These are phyloP conservation scores for Ophiocordyceps camponoti-saundersi DNA, from an alignment of 2,329 filamentous ascomycete genomes.

Conservation along the genomic window DNA sequence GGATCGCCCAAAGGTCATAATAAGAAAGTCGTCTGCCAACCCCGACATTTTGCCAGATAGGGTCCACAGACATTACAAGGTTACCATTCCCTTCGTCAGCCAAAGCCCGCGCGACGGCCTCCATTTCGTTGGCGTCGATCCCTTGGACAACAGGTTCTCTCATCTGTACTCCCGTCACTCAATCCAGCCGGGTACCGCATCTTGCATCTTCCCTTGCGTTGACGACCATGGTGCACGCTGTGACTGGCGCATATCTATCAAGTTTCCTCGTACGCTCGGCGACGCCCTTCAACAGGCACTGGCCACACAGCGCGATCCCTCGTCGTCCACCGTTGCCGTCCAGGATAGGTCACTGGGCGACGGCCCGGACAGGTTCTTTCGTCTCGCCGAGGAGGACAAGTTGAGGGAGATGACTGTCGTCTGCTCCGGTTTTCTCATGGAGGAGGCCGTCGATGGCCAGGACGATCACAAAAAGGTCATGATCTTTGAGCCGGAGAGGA, in stretches of 20 bases:
- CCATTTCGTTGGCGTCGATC: slow-evolving; percentile 77
- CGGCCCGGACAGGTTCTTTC: slow-evolving; percentile 20
- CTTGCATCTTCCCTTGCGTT: slow-evolving; percentile 82
- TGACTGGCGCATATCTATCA: slow-evolving; percentile 78
- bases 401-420: slow-evolving; percentile 77
- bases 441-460: slow-evolving; percentile 60
- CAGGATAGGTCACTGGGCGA: slow-evolving; percentile 21
- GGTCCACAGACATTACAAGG: slow-evolving; percentile 28
- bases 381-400: slow-evolving; percentile 61
- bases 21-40: slow-evolving; percentile 23
- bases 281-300: slow-evolving; percentile 45
- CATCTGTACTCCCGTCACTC: slow-evolving; percentile 83
- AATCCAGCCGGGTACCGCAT: slow-evolving; percentile 60
- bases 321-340: slow-evolving; percentile 6
- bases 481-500: slow-evolving; percentile 60
- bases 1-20: slow-evolving; percentile 23
- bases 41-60: slow-evolving; percentile 13
- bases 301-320: slow-evolving; percentile 20
- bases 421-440: slow-evolving; percentile 76
- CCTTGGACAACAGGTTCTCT: slow-evolving; percentile 66
- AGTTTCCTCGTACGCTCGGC: slow-evolving; percentile 70
- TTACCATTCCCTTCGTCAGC: slow-evolving; percentile 60
- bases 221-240: slow-evolving; percentile 71
- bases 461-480: slow-evolving; percentile 77
- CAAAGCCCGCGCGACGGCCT: slow-evolving; percentile 67